Base-by-base conservation (phyloP, 2,329 filamentous ascomycete genomes). In the Colletotrichum agaves region DNA sequence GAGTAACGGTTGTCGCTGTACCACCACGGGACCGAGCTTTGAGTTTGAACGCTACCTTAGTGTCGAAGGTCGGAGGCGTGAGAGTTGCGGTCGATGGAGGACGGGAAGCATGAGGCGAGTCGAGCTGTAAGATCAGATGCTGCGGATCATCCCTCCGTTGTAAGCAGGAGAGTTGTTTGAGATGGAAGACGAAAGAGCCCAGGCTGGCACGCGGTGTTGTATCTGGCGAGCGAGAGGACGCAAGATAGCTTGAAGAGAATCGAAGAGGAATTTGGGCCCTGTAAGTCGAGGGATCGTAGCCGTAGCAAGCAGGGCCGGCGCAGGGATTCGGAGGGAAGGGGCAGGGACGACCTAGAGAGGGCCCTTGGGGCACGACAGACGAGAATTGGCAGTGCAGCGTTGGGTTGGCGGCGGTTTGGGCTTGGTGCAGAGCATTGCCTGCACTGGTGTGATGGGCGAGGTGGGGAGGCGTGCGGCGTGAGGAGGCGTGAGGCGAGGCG, bases 11-110 rank as follows among this genome's bases (percentile, higher is more conserved):
- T 43, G 35, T 52, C 46, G 43, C 19, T 59, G 47, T 64, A 43
- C 49, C n/a, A 37, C 60, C 39, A 53, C 47, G 47, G 61, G 64
- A 39, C 61, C 64, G 61, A 65, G 53, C 65, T 68, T 59, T 43
- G 53, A 61, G 61, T 50, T 44, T 64, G 53, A 47, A 39, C 55
- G 55, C 61, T 65, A n/a, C n/a, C n/a, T n/a, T n/a, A 60, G 61
- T 65, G 46, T 68, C 46, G 59, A 64, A 64, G 61, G 61, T 64
- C 50, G 60, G 53, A 33, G 64, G 62, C 60, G 63, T 41, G 47
- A 35, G 27, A 41, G 35, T 41, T 43, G 53, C 37, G 55, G 37
- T 19, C 10, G 11, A 53, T 31, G 60, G 52, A 33, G 47, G 52
- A 31, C 21, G 17, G 41, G 49, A 27, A 46, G 39, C n/a, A 31